Base-by-base conservation (phyloP, 2,329 filamentous ascomycete genomes). In the Apiospora sp. region DNA sequence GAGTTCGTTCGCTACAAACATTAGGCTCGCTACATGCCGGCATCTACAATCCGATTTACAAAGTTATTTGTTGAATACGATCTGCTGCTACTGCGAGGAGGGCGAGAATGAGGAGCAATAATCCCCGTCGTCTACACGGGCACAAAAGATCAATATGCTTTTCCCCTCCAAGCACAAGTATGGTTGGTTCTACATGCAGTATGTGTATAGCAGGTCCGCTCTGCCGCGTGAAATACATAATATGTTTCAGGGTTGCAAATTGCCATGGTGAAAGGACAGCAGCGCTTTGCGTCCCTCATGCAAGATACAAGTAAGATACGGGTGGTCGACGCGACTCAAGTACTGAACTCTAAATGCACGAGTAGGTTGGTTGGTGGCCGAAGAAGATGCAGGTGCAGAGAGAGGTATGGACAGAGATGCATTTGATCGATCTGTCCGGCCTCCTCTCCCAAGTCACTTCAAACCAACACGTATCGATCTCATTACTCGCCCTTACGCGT, bases 171-270 rank as follows among this genome's bases (percentile, higher is more conserved):
- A 7, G 27, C 4, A 30, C 27, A 4, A 10, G 37, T 8, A 10
- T 41, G 37, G 37, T 41, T 41, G 37, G 37, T 41, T 41, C 37
- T 41, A 10, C 37, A 41, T 41, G 37, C 37, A 37, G 37, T 41
- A 41, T 41, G 37, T 41, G 37, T 41, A 41, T 22, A 12, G 48
- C 48, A 51, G n/a, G 48, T 24, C 48, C 48, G 48, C 51, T 58
- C 10, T 41, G 34, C 58, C 34, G 34, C 13, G 58, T 41, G 34
- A 34, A 24, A 64, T 64, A 34, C 13, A 64, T 64, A 13, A 64
- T 64, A 41, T 64, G 58, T 64, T 64, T 64, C 58, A 64, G 58
- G 19, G 58, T 64, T 64, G 58, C n/a, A 64, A 64, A 64, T 64
- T 64, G 4, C 30, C 30, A n/a, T 37, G 54, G 30, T 61, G 54